Conservation (phyloP, 352 stramenopile species). For the Hyaloperonospora brassicae region DNA sequence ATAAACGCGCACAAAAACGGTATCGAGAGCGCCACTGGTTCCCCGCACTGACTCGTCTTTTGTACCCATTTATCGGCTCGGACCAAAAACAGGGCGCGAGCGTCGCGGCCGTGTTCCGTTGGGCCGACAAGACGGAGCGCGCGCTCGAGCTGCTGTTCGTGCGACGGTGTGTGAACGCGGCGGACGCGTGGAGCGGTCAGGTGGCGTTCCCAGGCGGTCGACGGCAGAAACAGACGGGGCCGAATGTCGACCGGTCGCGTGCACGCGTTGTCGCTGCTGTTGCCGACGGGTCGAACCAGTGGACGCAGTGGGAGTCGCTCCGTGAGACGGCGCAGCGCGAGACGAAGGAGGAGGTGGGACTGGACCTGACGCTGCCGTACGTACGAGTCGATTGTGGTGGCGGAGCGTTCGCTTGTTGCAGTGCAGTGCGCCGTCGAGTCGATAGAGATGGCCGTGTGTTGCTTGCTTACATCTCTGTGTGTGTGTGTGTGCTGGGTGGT, state of each 20-base stretch:
- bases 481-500: not conserved
- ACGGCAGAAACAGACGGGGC: conserved; percentile 48
- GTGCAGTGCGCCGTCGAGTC: too few relatives aligned
- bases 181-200: conserved; percentile 77
- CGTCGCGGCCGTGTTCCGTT: conserved; percentile 75
- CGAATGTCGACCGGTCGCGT: conserved; percentile 14
- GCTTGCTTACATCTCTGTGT: not conserved
- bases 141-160: conserved; percentile 74
- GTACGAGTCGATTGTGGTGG: conserved; percentile 7
- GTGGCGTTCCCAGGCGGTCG: conserved; percentile 72
- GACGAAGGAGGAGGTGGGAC: conserved; percentile 75
- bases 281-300: conserved; percentile 25
- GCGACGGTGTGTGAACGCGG: conserved; percentile 59
- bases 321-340: conserved; percentile 66
- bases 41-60: not conserved
- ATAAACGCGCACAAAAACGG: too few relatives aligned
- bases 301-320: conserved; percentile 55
- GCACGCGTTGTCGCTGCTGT: not conserved
- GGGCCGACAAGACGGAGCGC: conserved; percentile 52
- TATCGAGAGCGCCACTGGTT: too few relatives aligned
- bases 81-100: conserved; percentile 39
- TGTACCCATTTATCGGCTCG: not conserved
- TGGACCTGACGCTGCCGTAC: conserved; percentile 53
- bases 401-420: too few relatives aligned
- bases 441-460: too few relatives aligned